Percentiles rank a stretch among this genome's conserved stretches.
Evolutionary conservation across 2,329 filamentous ascomycete species (phyloP).

Genomic region (Sporothrix curviconia): DNA sequence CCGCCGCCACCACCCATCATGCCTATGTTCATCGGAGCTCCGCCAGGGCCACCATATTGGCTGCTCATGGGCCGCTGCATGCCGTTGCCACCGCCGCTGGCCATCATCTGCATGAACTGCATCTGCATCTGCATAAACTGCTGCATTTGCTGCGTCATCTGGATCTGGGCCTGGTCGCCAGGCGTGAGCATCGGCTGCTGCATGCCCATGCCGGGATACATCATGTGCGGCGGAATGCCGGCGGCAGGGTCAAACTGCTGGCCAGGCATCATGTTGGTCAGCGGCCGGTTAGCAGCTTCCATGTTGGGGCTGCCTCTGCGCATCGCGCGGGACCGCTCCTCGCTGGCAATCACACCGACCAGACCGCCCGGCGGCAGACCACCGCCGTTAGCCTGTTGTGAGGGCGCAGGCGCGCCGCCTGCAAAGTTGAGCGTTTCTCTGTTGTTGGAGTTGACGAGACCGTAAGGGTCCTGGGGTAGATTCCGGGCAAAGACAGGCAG

Average conservation of each 20-base stretch:
- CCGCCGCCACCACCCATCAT: constrained; percentile 40
- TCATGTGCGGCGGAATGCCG: constrained; percentile 46
- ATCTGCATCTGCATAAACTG: constrained; percentile 92
- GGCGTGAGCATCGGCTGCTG: constrained; percentile 41
- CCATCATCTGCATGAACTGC: constrained; percentile 87
- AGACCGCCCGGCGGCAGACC: constrained; percentile 64
- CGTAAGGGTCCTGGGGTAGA: constrained; percentile 78
- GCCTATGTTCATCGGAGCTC: constrained; percentile 21
- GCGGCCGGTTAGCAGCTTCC: constrained; percentile 38
- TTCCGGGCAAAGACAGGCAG: constrained; percentile 78
- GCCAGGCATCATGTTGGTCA: constrained; percentile 26
- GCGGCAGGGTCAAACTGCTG: constrained; percentile 41
- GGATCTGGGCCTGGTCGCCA: constrained; percentile 67
- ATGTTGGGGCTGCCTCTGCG: constrained; percentile 70
- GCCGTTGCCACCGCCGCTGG: constrained; percentile 26
- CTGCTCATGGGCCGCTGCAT: constrained; percentile 20
- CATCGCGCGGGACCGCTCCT: constrained; percentile 72
- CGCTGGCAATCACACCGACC: constrained; percentile 79
- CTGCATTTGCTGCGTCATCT: constrained; percentile 77
- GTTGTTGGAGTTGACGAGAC: constrained; percentile 63
- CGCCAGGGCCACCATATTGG: constrained; percentile 22
- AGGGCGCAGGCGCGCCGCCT: constrained; percentile 38
- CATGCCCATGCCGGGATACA: constrained; percentile 36
- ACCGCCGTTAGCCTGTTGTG: constrained; percentile 18
- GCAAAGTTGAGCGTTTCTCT: constrained; percentile 70